These are phyloP conservation scores for Pythium grandisporangium DNA, from an alignment of 352 stramenopile genomes.

Conservation along the genomic window DNA sequence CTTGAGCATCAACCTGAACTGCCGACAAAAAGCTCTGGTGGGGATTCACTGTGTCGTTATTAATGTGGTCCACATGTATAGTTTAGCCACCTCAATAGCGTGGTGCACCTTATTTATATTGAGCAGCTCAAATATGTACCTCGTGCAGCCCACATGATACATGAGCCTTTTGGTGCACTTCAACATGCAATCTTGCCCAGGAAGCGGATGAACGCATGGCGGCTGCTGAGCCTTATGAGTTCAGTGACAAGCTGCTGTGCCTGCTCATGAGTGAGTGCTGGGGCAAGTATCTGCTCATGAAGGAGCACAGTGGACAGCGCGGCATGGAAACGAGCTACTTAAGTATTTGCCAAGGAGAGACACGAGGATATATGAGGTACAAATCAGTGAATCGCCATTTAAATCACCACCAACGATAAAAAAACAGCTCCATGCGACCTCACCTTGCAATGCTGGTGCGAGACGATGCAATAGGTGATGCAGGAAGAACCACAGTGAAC, in stretches of 20 bases:
- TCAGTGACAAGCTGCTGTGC: slow-evolving; percentile 23
- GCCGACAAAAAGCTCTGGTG: no score
- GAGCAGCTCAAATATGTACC: no score
- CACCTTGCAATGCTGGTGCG: slow-evolving; percentile 11
- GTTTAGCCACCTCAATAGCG: background rate
- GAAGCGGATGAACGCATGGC: slow-evolving; percentile 34
- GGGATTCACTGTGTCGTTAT: no score
- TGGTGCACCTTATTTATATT: slow-evolving; percentile 10
- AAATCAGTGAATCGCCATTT: no score
- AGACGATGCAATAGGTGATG: slow-evolving; percentile 65
- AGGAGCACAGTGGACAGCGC: slow-evolving; percentile 19
- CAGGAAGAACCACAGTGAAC: slow-evolving; percentile 60
- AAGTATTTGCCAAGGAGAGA: background rate
- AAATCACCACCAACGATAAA: no score
- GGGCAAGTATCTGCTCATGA: slow-evolving; percentile 16
- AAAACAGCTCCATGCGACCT: background rate
- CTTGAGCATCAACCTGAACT: slow-evolving; percentile 6
- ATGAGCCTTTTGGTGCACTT: no score
- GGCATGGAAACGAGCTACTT: slow-evolving; percentile 31
- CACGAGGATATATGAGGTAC: no score
- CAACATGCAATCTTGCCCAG: slow-evolving; percentile 13
- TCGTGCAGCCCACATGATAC: no score
- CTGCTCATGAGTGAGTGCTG: slow-evolving; percentile 19
- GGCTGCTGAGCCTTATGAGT: slow-evolving; percentile 22
- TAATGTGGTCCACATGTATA: background rate